Evolutionary conservation across 257 asterid species (phyloP).

Genomic region (Salvia splendens): DNA sequence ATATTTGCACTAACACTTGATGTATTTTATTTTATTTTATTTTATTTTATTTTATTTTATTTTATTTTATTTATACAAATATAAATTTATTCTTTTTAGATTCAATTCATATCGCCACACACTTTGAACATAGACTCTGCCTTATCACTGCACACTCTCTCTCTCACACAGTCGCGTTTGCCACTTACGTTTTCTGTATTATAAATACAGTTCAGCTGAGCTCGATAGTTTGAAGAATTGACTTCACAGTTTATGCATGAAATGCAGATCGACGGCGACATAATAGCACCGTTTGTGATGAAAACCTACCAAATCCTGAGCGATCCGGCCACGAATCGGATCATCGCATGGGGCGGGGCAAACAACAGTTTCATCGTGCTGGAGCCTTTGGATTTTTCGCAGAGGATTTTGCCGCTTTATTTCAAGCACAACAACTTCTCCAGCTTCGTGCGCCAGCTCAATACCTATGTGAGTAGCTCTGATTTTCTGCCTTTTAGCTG

Average conservation of each 20-base stretch:
- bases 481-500: no score
- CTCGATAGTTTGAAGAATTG: not conserved
- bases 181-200: no score
- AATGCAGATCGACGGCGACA: constrained; percentile 41
- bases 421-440: constrained; percentile 93
- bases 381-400: constrained; percentile 71
- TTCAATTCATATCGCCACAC: no score
- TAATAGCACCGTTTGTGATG: constrained; percentile 67
- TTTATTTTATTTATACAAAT: no score
- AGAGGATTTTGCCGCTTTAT: constrained; percentile 60
- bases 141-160: no score
- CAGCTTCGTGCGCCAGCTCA: constrained; percentile 92
- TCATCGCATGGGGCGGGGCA: constrained; percentile 61
- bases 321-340: constrained; percentile 53
- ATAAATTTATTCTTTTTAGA: no score
- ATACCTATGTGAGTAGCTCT: constrained; percentile 67
- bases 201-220: no score
- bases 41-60: no score
- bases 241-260: constrained; percentile 18
- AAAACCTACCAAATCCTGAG: constrained; percentile 84
- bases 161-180: no score
- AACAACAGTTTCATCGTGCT: constrained; percentile 65
- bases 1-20: no score
- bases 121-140: no score
- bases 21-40: no score